Conservation (phyloP, 176 grass and related monocot genomes). For the Chrysopogon serrulatus region DNA sequence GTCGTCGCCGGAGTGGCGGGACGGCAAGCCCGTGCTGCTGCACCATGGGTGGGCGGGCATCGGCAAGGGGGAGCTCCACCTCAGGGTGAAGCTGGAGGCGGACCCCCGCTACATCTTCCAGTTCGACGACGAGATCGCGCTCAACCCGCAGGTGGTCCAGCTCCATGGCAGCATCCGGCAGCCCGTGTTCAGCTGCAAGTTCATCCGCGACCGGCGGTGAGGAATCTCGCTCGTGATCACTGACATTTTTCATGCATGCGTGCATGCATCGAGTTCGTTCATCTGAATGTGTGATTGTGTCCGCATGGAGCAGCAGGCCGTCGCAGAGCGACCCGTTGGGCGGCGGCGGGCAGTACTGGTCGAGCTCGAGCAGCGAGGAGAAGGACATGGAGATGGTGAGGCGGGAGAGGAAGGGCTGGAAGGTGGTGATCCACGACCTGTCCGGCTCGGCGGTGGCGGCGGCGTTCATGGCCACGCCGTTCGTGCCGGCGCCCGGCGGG, state of each 20-base stretch:
- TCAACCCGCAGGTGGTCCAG: conserved; percentile 71
- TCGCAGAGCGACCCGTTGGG: conserved; percentile 43
- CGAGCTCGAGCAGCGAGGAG: conserved; percentile 41
- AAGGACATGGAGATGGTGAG: conserved; percentile 32
- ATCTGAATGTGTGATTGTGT: neutral
- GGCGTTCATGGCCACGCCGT: conserved; percentile 92
- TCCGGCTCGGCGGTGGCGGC: conserved; percentile 79
- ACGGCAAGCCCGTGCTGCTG: conserved; percentile 59
- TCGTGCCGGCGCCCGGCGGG: conserved; percentile 68
- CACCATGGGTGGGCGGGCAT: conserved; percentile 69
- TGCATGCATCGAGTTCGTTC: neutral
- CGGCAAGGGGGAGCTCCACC: conserved; percentile 53
- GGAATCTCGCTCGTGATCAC: neutral
- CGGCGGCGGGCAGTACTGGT: conserved; percentile 23
- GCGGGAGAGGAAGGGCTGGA: conserved; percentile 78
- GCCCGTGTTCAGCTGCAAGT: conserved; percentile 94
- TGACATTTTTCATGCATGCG: neutral
- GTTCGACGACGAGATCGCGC: conserved; percentile 62
- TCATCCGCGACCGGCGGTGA: conserved; percentile 64
- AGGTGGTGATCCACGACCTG: conserved; percentile 82
- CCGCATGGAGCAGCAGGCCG: conserved; percentile 35
- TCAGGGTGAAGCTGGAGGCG: conserved; percentile 59
- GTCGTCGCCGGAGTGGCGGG: conserved; percentile 27
- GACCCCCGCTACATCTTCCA: conserved; percentile 81
- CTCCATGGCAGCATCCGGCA: conserved; percentile 49